Base-by-base conservation (phyloP, 108 stramenopile genomes). In the Cylindrotheca closterium region DNA sequence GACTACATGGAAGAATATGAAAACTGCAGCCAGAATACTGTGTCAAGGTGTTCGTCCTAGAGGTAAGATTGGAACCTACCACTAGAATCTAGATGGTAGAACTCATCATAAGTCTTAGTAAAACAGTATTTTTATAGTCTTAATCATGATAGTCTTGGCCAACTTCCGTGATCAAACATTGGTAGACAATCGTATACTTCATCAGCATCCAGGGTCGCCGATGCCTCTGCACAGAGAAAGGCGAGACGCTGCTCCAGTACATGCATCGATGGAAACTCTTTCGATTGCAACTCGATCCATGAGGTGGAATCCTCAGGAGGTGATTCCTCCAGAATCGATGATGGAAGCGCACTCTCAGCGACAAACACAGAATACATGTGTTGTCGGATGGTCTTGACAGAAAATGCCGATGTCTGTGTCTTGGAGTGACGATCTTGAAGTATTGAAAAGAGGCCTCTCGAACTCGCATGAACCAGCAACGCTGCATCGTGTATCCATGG, bases 141-240 rank as follows among this genome's bases (percentile, higher is more conserved):
- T 42, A 10, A 7, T 15, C 7, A 42, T 7, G 37, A 42, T 42
- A 15, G 56, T 31, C 80, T 63, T n/a, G 90, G 90, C 90, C 90
- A 91, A 1, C 82, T 85, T 25, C 88, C 91, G 47, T 87, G 83
- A 63, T 92, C 88, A 79, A 85, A 89, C 86, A 92, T 92, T 4
- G 91, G 91, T 8, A 92, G 65, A 58, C 84, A 72, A 47, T 81
- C 83, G 48, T 86, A 92, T 22, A 78, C 78, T 52, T 58, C 60
- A 21, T 60, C 65, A 21, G 63, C 71, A 30, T 71, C 80, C 29
- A 76, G 31, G n/a, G 71, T 54, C 17, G 57, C 67, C 12, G 74
- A 74, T 1, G 60, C 65, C 31, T 62, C 61, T 17, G 84, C 67
- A 65, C 91, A 92, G 8, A 92, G 49, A 50, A 82, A 58, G 5